Base-by-base conservation (phyloP, 768 basidiomycete genomes). In the Podaxis mareebaensis region DNA sequence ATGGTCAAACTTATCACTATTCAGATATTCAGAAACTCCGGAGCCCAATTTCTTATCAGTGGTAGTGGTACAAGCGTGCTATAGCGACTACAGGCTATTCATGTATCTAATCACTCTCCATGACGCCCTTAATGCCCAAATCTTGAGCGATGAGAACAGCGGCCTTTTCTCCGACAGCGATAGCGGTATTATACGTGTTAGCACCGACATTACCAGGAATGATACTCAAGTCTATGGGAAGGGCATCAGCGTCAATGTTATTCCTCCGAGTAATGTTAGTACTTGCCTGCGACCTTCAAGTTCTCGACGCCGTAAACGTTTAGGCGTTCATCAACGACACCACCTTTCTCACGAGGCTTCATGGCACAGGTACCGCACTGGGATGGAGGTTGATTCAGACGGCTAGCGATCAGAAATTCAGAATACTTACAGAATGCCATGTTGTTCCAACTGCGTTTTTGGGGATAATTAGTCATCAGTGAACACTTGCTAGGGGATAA, bases 341-440 rank as follows among this genome's bases (percentile, higher is more conserved):
- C 88, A 4, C 80, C 82, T 44, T 78, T 60, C 17, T 83, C 78
- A 20, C 81, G 79, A 3, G 85, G 79, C 69, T 88, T 88, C 88
- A 90, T 89, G 0, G 86, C 82, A 63, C 87, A 89, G 0, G 87
- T 89, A 42, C 87, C 87, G 13, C 86, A 76, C 86, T 88, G 57
- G 3, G 30, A 42, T 20, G 10, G 38, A 17, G 48, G 44, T n/a
- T 40, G 30, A 40, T 12, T 51, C 15, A 55, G 44, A 22, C 33
- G 0, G 20, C 12, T 2, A 28, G 20, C 17, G 28, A 39, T 55
- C 7, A 51, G 36, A 15, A 17, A 7, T 51, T 3, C 20, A 48
- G 13, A 40, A 17, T 13, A 53, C 74, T 53, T 63, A 83, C 82
- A 36, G 80, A 81, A 65, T 83, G 83, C 78, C 79, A 83, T 0